Percentiles rank a stretch among this genome's conserved stretches.
Evolutionary conservation across 306 rosid species (phyloP).

Genomic region (Hippophae rhamnoides): DNA sequence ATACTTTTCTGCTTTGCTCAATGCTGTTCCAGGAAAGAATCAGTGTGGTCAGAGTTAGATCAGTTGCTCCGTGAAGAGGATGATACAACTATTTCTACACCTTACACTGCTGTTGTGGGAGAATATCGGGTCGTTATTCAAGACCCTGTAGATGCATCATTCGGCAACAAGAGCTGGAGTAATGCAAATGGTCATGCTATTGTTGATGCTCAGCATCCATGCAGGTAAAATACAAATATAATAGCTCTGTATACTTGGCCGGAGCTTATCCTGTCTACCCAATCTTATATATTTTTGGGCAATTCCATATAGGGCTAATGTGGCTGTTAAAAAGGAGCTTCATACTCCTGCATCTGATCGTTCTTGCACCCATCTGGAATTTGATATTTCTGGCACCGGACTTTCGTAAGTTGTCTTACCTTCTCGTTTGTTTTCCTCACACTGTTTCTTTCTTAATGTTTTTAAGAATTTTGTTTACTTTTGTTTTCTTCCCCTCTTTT

Average conservation of each 20-base stretch:
- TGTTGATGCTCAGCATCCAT: slow-evolving; percentile 92
- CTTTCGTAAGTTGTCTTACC: slow-evolving; percentile 47
- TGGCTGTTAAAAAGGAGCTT: slow-evolving; percentile 88
- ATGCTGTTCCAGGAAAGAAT: slow-evolving; percentile 61
- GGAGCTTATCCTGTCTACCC: slow-evolving; percentile 7
- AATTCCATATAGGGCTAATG: slow-evolving; percentile 65
- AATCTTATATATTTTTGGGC: slow-evolving; percentile 26
- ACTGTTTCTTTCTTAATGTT: background rate
- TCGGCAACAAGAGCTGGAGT: slow-evolving; percentile 47
- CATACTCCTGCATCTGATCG: slow-evolving; percentile 82
- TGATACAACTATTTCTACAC: slow-evolving; percentile 62
- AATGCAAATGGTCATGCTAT: slow-evolving; percentile 74
- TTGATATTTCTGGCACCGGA: slow-evolving; percentile 73
- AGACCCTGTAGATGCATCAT: slow-evolving; percentile 43
- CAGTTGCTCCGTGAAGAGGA: slow-evolving; percentile 77
- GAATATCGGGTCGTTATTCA: slow-evolving; percentile 69
- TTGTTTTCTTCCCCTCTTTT: background rate
- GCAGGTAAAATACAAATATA: slow-evolving; percentile 41
- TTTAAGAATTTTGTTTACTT: too few relatives aligned
- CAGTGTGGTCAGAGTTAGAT: slow-evolving; percentile 85
- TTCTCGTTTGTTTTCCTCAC: background rate
- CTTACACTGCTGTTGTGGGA: slow-evolving; percentile 78
- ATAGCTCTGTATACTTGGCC: slow-evolving; percentile 1
- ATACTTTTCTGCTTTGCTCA: slow-evolving; percentile 8
- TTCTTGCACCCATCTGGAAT: slow-evolving; percentile 91